Evolutionary conservation across 192 early-diverging fungal genomes (phyloP), one percentile per base, ranked within the genome.

Genomic region (Mortierella claussenii): DNA sequence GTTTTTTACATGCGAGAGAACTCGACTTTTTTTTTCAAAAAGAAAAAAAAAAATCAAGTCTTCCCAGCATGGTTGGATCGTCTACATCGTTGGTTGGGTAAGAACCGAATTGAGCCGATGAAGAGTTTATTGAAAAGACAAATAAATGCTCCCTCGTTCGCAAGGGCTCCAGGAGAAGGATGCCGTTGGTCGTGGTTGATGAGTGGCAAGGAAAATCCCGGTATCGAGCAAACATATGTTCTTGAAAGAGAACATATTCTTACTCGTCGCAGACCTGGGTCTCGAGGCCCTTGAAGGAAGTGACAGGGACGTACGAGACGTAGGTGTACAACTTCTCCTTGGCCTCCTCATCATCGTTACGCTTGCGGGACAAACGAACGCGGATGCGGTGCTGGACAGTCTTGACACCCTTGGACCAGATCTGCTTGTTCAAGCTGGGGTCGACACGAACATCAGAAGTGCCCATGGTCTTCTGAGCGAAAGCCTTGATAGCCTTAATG

Each of bases 291-390:
- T 95, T 97, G 88, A 97, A 98, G 79, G 82, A 81, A 53, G 91
- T 82, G 68, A 92, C 87, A 43, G 90, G 89, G 54, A 99, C 97
- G 68, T 86, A 86, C 68, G 91, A 87, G 56, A 99, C 97, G 68
- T 90, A 87, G 60, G 96, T 95, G 91, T 95, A 99, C 45, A 97
- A 91, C 91, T 97, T 98, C 85, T 97, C 94, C 81, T 91, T 92
- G 79, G 93, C 92, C 70, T 93, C 89, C 81, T 98, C 97, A 79
- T 89, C 93, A 75, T 98, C 97, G 88, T 97, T 97, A 84, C 95
- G 91, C 84, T 92, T 92, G 83, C 97, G 94, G 60, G 95, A 82
- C 64, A 98, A 82, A 62, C 97, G 93, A 55, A 99, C 89, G 66
- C 96, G 94, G 69, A 99, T 91, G 78, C 95, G 91, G 93, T 94